Evolutionary conservation across 768 basidiomycete species (phyloP), one percentile per base, ranked within the genome.

Genomic region (Cubamyces lactineus): DNA sequence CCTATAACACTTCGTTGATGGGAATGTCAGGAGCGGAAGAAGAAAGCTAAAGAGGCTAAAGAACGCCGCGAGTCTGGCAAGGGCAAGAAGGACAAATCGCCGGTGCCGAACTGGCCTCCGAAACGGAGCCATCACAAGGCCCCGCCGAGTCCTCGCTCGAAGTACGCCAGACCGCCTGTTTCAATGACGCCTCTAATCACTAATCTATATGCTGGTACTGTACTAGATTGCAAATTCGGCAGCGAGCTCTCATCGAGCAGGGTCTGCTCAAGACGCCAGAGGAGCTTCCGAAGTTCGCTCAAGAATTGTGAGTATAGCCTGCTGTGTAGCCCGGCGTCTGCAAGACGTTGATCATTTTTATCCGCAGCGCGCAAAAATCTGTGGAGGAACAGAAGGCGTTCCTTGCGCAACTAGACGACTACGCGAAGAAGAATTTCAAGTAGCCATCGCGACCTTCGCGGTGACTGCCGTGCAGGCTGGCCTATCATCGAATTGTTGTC

Each of bases 51-150:
- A 51, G 59, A 67, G 43, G 66, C 65, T 9, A 61, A 66, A 61
- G 51, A 63, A 45, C 53, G 47, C 3, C 59, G 61, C 46, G 48
- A 21, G 2, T 51, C 49, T 15, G 57, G 21, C 57, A 65, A 66
- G 43, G 64, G 65, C 16, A 67, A 60, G 51, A 65, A 69, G 41
- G 43, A 57, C 26, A 66, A 59, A 30, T 64, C 75, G 12, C 77
- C 79, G 0, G 76, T 81, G 63, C 70, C 76, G 6, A 75, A 79
- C 57, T 91, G 89, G 88, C 90, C 89, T 0, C 89, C 89, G 1
- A 77, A 75, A 55, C 78, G 89, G 13, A 81, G 73, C 56, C 86
- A 87, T 61, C 87, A 89, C 72, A 77, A 68, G 53, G 72, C 73
- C 11, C 79, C 76, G 15, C 78, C 71, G 1, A 82, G 77, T 11